Conservation (phyloP, 352 stramenopile species). For the Globisporangium apiculatum region DNA sequence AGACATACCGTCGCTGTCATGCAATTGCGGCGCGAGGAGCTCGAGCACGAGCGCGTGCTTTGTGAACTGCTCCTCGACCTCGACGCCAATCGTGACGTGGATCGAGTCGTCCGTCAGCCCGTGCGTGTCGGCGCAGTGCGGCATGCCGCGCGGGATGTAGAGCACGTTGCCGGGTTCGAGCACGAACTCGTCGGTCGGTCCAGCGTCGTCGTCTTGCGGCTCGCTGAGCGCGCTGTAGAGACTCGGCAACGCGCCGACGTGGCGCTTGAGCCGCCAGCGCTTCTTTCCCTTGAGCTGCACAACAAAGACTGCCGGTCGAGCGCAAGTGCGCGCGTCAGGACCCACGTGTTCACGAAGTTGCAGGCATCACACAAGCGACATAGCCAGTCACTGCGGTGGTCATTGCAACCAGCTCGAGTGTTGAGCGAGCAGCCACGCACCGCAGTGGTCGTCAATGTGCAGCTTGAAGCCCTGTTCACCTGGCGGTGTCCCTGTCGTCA, state of each 20-base stretch:
- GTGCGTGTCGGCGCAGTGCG: slow-evolving; percentile 24
- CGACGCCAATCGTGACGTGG: slow-evolving; percentile 28
- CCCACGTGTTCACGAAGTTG: too few species aligned
- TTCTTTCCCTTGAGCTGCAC: slow-evolving; percentile 26
- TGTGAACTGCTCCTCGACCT: slow-evolving; percentile 19
- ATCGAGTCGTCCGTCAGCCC: slow-evolving; percentile 19
- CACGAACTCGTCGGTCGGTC: slow-evolving; percentile 2
- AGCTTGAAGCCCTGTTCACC: slow-evolving; percentile 22
- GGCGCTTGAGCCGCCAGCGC: slow-evolving; percentile 18
- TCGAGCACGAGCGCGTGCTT: slow-evolving; percentile 9
- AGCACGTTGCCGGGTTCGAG: slow-evolving; percentile 21
- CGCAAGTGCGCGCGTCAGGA: not conserved
- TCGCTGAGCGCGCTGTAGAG: slow-evolving; percentile 17
- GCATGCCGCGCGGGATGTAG: slow-evolving; percentile 25
- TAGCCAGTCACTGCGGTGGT: not conserved
- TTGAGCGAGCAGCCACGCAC: slow-evolving; percentile 13
- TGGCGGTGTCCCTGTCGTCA: slow-evolving; percentile 21
- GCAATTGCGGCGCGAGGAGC: not conserved
- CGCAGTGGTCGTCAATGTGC: slow-evolving; percentile 29
- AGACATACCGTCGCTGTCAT: not conserved
- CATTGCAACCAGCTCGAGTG: too few species aligned
- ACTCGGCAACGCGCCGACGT: slow-evolving; percentile 9
- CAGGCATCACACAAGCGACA: too few species aligned
- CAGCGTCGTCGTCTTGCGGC: not conserved
- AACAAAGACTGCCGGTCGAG: slow-evolving; percentile 18